These are phyloP conservation scores for Clathrospora elynae DNA, from an alignment of 2,329 filamentous ascomycete genomes.

Conservation along the genomic window DNA sequence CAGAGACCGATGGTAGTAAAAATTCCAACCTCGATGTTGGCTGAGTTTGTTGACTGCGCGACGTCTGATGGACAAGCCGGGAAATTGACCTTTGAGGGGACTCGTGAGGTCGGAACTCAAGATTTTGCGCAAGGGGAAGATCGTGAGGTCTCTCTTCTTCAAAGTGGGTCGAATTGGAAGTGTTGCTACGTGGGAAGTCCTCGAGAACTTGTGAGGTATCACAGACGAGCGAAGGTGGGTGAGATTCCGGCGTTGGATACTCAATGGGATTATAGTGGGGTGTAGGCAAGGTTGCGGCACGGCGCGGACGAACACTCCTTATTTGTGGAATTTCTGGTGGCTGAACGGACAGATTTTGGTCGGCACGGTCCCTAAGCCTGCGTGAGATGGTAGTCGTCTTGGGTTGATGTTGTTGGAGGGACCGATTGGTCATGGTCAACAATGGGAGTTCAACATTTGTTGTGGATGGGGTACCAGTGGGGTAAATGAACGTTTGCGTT, in stretches of 20 bases:
- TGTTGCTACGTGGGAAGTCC: slow-evolving; percentile 24
- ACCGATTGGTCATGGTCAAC: slow-evolving; percentile 45
- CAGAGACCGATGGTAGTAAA: slow-evolving; percentile 30
- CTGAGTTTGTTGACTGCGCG: slow-evolving; percentile 21
- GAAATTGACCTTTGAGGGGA: slow-evolving; percentile 23
- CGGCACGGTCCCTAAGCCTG: slow-evolving; percentile 40
- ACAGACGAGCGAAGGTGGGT: slow-evolving; percentile 32
- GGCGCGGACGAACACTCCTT: slow-evolving; percentile 36
- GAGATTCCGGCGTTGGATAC: slow-evolving; percentile 32
- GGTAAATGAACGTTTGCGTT: slow-evolving; percentile 45
- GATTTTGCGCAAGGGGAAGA: slow-evolving; percentile 24
- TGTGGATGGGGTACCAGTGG: slow-evolving; percentile 34
- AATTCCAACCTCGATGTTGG: slow-evolving; percentile 17
- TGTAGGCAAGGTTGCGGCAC: slow-evolving; percentile 39
- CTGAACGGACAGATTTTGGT: slow-evolving; percentile 37
- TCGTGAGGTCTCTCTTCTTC: slow-evolving; percentile 19
- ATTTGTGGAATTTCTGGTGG: slow-evolving; percentile 40
- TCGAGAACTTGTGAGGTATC: slow-evolving; percentile 27
- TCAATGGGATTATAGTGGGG: slow-evolving; percentile 39
- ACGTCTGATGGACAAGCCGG: slow-evolving; percentile 17
- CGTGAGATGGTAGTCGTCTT: slow-evolving; percentile 45
- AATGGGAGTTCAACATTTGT: slow-evolving; percentile 36
- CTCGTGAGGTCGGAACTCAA: slow-evolving; percentile 26
- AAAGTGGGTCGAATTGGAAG: slow-evolving; percentile 23
- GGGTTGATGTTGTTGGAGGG: slow-evolving; percentile 32